Conservation (phyloP, 2,329 filamentous ascomycete species). For the Claviceps maximensis region DNA sequence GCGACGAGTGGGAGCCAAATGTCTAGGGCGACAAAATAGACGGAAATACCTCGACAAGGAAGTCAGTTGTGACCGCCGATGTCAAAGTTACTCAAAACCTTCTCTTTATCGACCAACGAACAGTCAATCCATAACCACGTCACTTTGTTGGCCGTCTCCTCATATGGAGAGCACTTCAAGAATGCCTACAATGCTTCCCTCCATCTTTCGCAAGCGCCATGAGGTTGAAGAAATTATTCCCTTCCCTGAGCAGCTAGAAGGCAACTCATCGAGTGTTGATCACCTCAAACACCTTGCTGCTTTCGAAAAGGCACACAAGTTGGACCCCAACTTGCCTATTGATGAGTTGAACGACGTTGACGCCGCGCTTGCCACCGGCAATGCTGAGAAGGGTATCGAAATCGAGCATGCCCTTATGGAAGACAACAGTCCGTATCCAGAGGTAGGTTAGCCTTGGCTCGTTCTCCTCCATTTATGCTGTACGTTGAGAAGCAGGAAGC, state of each 20-base stretch:
- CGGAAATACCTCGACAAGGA: background rate
- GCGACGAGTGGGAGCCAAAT: background rate
- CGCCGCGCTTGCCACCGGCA: slow-evolving; percentile 38
- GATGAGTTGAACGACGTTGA: slow-evolving; percentile 49
- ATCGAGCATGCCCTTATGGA: slow-evolving; percentile 46
- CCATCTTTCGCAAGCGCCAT: slow-evolving; percentile 31
- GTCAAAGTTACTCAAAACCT: background rate
- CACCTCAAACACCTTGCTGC: slow-evolving; percentile 35
- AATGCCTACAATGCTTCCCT: slow-evolving; percentile 17
- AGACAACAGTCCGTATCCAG: slow-evolving; percentile 55
- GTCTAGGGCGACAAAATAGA: background rate
- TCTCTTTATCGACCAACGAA: background rate
- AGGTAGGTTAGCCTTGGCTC: slow-evolving; percentile 27
- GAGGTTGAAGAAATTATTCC: slow-evolving; percentile 33
- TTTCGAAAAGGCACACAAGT: slow-evolving; percentile 46
- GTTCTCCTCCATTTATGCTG: background rate
- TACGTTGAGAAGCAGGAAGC: background rate
- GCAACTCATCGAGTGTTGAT: slow-evolving; percentile 27
- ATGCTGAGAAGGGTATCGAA: slow-evolving; percentile 41
- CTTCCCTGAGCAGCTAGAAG: slow-evolving; percentile 25
- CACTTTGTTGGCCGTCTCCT: background rate
- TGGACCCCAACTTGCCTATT: slow-evolving; percentile 53
- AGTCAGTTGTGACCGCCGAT: background rate
- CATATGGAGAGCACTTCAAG: background rate
- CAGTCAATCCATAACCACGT: background rate